Conservation (phyloP, 176 grass and related monocot species). For the Bolboschoenus planiculmis region DNA sequence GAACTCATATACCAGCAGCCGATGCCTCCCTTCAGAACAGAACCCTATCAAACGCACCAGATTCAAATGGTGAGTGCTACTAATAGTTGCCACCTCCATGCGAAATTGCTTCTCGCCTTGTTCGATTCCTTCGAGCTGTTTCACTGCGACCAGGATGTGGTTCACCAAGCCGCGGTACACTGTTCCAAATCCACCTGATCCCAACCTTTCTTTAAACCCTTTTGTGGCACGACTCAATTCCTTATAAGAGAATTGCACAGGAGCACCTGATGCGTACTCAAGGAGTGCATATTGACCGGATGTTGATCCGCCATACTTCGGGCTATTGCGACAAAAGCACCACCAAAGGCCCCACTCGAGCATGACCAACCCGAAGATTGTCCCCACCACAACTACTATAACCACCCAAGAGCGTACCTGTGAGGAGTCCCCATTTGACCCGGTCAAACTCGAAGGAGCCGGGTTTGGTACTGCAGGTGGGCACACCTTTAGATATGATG, state of each 20-base stretch:
- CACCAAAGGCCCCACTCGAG: slow-evolving; percentile 78
- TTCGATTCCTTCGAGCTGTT: slow-evolving; percentile 95
- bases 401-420: slow-evolving; percentile 63
- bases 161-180: slow-evolving; percentile 85
- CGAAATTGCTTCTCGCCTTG: slow-evolving; percentile 99
- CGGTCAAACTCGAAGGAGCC: not conserved
- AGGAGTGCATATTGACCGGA: slow-evolving; percentile 91
- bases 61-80: slow-evolving; percentile 98
- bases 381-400: slow-evolving; percentile 32
- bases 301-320: slow-evolving; percentile 50
- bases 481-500: slow-evolving; percentile 98
- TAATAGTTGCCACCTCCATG: slow-evolving; percentile 99
- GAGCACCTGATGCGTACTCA: slow-evolving; percentile 92
- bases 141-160: slow-evolving; percentile 68
- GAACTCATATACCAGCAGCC: slow-evolving; percentile 92
- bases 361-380: slow-evolving; percentile 41
- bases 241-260: slow-evolving; percentile 77
- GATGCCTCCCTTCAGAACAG: slow-evolving; percentile 92
- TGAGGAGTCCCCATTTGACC: not conserved
- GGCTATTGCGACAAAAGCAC: slow-evolving; percentile 63
- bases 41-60: slow-evolving; percentile 89
- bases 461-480: slow-evolving; percentile 30
- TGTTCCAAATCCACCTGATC: slow-evolving; percentile 71
- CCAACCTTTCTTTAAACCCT: slow-evolving; percentile 88
- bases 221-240: slow-evolving; percentile 69